Percentiles rank a stretch among this genome's conserved stretches.
Evolutionary conservation across 805 yeast species (phyloP).

Genomic region (Clavispora carvajalis): DNA sequence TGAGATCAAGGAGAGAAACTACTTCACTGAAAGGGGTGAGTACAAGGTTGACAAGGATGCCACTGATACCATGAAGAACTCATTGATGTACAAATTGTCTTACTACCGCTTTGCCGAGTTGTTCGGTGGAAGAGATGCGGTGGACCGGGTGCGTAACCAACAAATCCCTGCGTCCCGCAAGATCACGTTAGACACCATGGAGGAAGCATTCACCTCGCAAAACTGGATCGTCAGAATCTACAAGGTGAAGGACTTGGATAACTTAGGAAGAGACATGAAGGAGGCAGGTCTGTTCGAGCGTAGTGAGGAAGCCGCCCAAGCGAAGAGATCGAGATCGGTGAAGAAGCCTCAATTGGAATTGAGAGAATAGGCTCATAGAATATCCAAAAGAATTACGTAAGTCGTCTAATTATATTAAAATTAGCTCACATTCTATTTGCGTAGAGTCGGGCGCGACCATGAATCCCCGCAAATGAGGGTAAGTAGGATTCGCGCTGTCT

Average conservation of each 20-base stretch:
- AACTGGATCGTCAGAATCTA: slow-evolving; percentile 96
- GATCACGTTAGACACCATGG: slow-evolving; percentile 64
- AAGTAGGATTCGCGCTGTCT: too few species aligned
- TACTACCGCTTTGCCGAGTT: slow-evolving; percentile 80
- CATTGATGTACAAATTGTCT: slow-evolving; percentile 92
- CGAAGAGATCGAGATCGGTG: slow-evolving; percentile 37
- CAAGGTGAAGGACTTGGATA: slow-evolving; percentile 84
- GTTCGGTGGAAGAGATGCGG: slow-evolving; percentile 54
- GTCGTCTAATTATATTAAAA: not conserved
- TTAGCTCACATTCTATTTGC: not conserved
- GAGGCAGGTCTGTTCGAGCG: slow-evolving; percentile 53
- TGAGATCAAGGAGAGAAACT: slow-evolving; percentile 83
- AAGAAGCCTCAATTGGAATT: slow-evolving; percentile 54
- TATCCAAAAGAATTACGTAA: not conserved
- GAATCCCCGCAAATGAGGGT: too few species aligned
- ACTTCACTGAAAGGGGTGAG: slow-evolving; percentile 80
- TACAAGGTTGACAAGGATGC: slow-evolving; percentile 82
- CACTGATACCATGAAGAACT: slow-evolving; percentile 77
- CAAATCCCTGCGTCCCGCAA: slow-evolving; percentile 48
- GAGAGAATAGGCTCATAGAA: slow-evolving; percentile 28
- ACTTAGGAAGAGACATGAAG: slow-evolving; percentile 72
- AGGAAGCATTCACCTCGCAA: slow-evolving; percentile 91
- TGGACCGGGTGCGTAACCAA: slow-evolving; percentile 89
- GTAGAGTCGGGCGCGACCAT: too few species aligned
- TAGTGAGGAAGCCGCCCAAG: slow-evolving; percentile 21